Evolutionary conservation across 1,139 yeast species (phyloP), one percentile per base, ranked within the genome.

Genomic region (Scheffersomyces insectosa): DNA sequence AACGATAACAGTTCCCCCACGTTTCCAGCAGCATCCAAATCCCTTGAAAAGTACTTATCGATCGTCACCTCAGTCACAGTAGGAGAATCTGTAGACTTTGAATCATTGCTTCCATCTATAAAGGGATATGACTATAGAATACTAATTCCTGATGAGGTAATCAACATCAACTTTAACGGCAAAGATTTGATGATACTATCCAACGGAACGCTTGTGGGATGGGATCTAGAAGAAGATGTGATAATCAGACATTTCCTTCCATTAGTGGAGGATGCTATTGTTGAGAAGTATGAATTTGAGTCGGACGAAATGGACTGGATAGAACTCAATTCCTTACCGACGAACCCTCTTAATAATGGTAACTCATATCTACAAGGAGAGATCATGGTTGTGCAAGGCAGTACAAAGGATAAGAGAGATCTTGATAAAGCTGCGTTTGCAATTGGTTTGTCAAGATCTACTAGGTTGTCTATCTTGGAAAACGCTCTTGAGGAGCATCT

Each of bases 341-440:
- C 60, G 6, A 63, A 61, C 33, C 63, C 63, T 6, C 53, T 57
- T 29, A 58, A 61, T 39, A 54, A 59, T 27, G 69, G 69, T 10
- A 58, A 59, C 38, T 72, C 80, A 2, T 70, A 65, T 43, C 73
- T 85, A 66, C 78, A 80, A 33, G 89, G 89, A 3, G 96, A 88
- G 48, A 75, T 85, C 3, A 79, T 88, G 46, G 73, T 84, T 16
- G 72, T 88, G 13, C 80, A 77, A 44, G 85, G 85, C 1, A 51
- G 55, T 2, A 69, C 72, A 6, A 57, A 60, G 2, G 69, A 72
- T 15, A 74, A 79, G 46, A 73, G 79, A 36, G 55, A 85, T 38
- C 65, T 87, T 33, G 96, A 89, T 57, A 88, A 85, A 66, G 88
- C 93, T 3, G 96, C 97, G 0, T 89, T 89, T 62, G 86, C 96